Evolutionary conservation across 257 asterid genomes (phyloP).

Genomic region (Forsythia suspensa): DNA sequence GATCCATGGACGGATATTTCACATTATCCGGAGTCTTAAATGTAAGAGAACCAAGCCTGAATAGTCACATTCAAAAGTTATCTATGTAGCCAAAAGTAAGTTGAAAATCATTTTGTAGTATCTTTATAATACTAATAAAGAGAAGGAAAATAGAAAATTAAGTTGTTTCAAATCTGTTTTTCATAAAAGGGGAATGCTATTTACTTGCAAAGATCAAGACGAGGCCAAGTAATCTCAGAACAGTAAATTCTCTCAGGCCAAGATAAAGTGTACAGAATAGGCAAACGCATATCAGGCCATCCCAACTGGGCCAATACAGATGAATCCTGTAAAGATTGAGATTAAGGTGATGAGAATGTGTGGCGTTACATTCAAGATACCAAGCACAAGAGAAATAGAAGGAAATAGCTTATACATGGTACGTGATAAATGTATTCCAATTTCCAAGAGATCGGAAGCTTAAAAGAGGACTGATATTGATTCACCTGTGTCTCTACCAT

Average conservation of each 20-base stretch:
- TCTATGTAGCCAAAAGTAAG: background rate
- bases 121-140: background rate
- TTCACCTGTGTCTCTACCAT: constrained; percentile 91
- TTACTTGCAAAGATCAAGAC: constrained; percentile 99
- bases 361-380: background rate
- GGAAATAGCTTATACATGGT: background rate
- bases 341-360: background rate
- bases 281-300: constrained; percentile 97
- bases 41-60: constrained; percentile 81
- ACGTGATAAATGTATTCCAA: background rate
- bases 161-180: background rate
- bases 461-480: background rate
- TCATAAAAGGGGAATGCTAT: background rate
- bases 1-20: constrained; percentile 93
- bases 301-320: constrained; percentile 91
- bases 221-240: constrained; percentile 96
- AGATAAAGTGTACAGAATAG: constrained; percentile 88
- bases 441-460: background rate
- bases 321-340: constrained; percentile 48
- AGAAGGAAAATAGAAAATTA: background rate
- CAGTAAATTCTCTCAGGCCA: constrained; percentile 92
- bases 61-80: constrained; percentile 17
- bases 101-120: background rate
- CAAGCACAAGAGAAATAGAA: background rate
- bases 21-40: constrained; percentile 89